Evolutionary conservation across 2,329 filamentous ascomycete species (phyloP), one percentile per base, ranked within the genome.

Genomic region (Aspergillus fijiensis): DNA sequence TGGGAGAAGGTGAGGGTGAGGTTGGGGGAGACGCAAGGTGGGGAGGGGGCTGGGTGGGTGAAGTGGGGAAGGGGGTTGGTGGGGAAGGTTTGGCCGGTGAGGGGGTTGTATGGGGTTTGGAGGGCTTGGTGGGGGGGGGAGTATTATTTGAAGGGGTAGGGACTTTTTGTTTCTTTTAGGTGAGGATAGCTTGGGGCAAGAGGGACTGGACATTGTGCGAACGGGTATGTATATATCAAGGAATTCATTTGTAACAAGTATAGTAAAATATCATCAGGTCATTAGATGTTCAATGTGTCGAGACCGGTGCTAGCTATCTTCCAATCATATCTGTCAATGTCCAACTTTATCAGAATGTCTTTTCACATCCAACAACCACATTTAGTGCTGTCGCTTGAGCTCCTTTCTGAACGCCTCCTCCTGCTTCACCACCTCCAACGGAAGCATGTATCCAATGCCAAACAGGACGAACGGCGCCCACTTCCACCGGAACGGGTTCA

Each of bases 401-500:
- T 67, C 63, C 31, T 63, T 63, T 33, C 72, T 70, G 62, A 74
- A 70, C 1, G 57, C 52, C 19, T 88, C 84, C 76, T 96, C 91
- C 16, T 84, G 78, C 64, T 84, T 79, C 0, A 94, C 87, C 27
- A 95, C 80, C 14, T 78, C 80, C 73, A 84, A 81, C 0, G 91
- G 91, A 51, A 95, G 71, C 21, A 80, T 80, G 49, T 84, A 81
- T 0, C 89, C 90, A 31, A 94, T 72, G 0, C 92, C 91, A 61
- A 89, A 89, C 68, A 96, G 87, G 16, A 96, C 90, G 71, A 96
- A 96, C 0, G 87, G 72, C 0, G 88, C 90, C 92, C 91, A 96
- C 79, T 96, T 96, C 91, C 91, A 96, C 9, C 91, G 80, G 75
- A 96, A 96, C 0, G 92, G 92, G 70, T 96, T 96, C 68, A 95